These are phyloP conservation scores for Yamadazyma spencermartinsiae DNA, from an alignment of 1,139 yeast genomes.

Conservation along the genomic window DNA sequence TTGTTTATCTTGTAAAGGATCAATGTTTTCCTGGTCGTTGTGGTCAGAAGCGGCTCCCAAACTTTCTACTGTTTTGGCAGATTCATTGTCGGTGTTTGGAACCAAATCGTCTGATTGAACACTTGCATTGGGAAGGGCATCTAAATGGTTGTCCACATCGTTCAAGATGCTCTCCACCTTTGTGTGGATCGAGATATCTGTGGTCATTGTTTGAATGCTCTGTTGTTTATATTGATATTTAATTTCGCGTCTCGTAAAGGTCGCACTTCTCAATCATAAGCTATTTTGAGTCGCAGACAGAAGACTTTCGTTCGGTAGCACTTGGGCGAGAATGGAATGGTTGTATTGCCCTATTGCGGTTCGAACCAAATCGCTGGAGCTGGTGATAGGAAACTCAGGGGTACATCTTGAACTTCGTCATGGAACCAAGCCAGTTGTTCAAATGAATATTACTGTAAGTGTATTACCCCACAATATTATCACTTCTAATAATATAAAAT, in stretches of 20 bases:
- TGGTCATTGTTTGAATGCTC: slow-evolving; percentile 1
- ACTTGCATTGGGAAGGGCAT: slow-evolving; percentile 1
- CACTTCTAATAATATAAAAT: slow-evolving; percentile 6
- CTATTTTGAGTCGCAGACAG: too few relatives aligned
- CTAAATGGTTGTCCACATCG: slow-evolving; percentile 1
- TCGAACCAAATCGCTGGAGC: not conserved
- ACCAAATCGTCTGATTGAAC: too few relatives aligned
- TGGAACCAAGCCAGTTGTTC: slow-evolving; percentile 1
- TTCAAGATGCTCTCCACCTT: slow-evolving; percentile 2
- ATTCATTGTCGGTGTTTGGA: too few relatives aligned
- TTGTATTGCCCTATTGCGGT: not conserved
- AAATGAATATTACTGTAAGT: slow-evolving; percentile 14
- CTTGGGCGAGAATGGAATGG: not conserved
- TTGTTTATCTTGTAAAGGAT: not conserved
- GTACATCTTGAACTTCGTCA: slow-evolving; percentile 9
- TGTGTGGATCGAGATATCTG: not conserved
- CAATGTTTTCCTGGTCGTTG: not conserved
- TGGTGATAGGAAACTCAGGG: slow-evolving; percentile 20
- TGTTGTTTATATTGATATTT: not conserved
- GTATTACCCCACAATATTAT: slow-evolving; percentile 14
- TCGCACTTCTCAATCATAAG: too few relatives aligned
- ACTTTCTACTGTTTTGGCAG: not conserved
- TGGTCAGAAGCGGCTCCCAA: not conserved
- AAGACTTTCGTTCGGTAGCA: too few relatives aligned
- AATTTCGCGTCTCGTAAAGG: not conserved